Evolutionary conservation across 306 rosid species (phyloP).

Genomic region (Arachis hypogaea): DNA sequence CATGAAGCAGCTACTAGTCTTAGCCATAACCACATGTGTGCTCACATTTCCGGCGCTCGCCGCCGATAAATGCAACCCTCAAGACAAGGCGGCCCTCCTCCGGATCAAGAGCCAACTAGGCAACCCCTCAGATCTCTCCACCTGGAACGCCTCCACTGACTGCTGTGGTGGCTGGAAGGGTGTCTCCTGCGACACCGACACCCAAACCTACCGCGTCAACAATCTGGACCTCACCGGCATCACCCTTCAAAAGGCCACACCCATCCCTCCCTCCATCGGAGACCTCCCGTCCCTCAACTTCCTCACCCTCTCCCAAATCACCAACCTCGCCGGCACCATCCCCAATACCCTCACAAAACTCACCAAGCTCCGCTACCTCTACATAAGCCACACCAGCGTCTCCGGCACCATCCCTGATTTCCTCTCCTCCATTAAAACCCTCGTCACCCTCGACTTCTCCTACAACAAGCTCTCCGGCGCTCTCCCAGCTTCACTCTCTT

Average conservation of each 20-base stretch:
- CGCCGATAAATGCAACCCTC: constrained; percentile 37
- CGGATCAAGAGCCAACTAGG: constrained; percentile 31
- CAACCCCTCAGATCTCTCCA: constrained; percentile 37
- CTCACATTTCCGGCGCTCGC: neutral
- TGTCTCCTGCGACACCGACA: constrained; percentile 36
- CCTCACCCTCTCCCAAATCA: neutral
- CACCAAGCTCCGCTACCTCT: constrained; percentile 15
- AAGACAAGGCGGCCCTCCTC: constrained; percentile 35
- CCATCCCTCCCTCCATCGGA: constrained; percentile 13
- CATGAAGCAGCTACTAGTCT: neutral
- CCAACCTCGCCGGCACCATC: constrained; percentile 35
- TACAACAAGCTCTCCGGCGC: constrained; percentile 37
- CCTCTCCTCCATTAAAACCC: constrained; percentile 32
- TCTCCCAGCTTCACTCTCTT: constrained; percentile 25
- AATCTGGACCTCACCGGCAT: constrained; percentile 7
- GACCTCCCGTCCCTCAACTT: constrained; percentile 11
- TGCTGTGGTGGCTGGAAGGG: constrained; percentile 38
- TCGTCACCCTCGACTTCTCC: constrained; percentile 31
- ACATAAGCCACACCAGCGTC: constrained; percentile 27
- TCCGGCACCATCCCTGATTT: constrained; percentile 29
- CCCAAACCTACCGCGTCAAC: constrained; percentile 38
- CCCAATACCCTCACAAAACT: neutral
- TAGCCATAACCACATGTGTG: neutral
- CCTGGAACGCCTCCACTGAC: constrained; percentile 32
- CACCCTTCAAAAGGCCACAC: constrained; percentile 2